A percentile compares a stretch with the other conserved stretches of the same genome.
Evolutionary conservation across 73 alveolate species (phyloP).

Genomic region (Tetrahymena thermophila): DNA sequence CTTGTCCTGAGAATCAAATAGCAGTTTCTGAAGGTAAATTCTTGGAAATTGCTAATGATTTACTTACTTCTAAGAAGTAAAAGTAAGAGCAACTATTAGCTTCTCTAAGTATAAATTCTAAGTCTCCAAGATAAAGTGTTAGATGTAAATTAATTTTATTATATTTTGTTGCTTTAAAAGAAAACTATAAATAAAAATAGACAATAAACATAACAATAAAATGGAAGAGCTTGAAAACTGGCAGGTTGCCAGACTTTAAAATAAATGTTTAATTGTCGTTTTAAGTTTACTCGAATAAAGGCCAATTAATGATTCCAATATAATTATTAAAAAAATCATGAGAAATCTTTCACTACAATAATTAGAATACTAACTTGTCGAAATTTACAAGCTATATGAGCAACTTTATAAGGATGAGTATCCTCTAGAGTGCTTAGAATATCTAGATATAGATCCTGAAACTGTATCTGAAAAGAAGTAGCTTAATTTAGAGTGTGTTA

Average conservation of each 20-base stretch:
- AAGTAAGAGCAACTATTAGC: background rate
- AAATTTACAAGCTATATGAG: conserved; percentile 11
- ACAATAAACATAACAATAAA: background rate
- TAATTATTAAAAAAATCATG: conserved; percentile 41
- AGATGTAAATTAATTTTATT: background rate
- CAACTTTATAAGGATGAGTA: conserved; percentile 22
- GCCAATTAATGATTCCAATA: conserved; percentile 39
- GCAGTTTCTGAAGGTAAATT: conserved; percentile 47
- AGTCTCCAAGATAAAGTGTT: conserved; percentile 1
- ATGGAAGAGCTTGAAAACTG: conserved; percentile 15
- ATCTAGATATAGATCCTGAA: conserved; percentile 24
- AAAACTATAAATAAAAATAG: background rate
- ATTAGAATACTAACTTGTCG: conserved; percentile 33
- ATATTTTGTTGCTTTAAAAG: background rate
- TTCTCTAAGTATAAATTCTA: background rate
- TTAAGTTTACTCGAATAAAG: conserved; percentile 33
- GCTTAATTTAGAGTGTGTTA: conserved; percentile 3
- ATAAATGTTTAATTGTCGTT: conserved; percentile 44
- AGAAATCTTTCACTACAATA: conserved; percentile 38
- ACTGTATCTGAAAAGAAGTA: background rate
- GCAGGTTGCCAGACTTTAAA: conserved; percentile 46
- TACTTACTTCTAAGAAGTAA: conserved; percentile 20
- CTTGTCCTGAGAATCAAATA: conserved; percentile 49
- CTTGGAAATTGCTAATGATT: conserved; percentile 47
- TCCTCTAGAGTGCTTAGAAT: background rate